Base-by-base conservation (phyloP, 1,139 yeast species). In the Suhomyces anneliseae region DNA sequence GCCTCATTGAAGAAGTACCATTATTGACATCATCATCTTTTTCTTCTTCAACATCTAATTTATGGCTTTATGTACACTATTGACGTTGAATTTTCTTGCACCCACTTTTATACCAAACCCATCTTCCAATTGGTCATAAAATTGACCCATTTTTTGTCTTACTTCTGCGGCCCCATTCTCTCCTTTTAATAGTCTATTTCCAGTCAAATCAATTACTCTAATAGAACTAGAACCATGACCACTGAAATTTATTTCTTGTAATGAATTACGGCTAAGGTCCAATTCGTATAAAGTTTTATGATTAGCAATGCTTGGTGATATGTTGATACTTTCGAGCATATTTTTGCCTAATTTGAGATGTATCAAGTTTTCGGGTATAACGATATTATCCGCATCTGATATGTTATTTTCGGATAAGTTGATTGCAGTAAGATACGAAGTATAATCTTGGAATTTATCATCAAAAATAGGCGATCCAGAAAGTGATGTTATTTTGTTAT, bases 81-180 rank as follows among this genome's bases (percentile, higher is more conserved):
- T 67, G 8, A 67, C 58, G 48, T 65, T 65, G 44, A 57, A 64
- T 46, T 64, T 65, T 34, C 60, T 47, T 34, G 56, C 51, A 4
- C 42, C 44, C 3, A 62, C 64, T 34, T 45, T 44, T 8, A 60
- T 54, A 0, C 65, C 65, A n/a, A 69, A 50, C 7, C 61, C 57
- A 1, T 24, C 14, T 40, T 66, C 70, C 29, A 69, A 47, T 1
- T 50, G 47, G n/a, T 54, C 54, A 50, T 68, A 69, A 40, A 68
- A 66, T 12, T 52, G 49, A 7, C 48, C 53, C 7, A 57, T 49
- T 32, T 54, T 41, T 38, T 53, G 45, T 26, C 54, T 44, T 4
- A 40, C 34, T 10, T 31, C 44, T 5, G 27, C 26, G 6, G 44
- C 37, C 10, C 39, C 34, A 4, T 27, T 39, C n/a, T 33, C 36